These are phyloP conservation scores for Colletotrichum echinochloae DNA, from an alignment of 2,329 filamentous ascomycete genomes.

Conservation along the genomic window DNA sequence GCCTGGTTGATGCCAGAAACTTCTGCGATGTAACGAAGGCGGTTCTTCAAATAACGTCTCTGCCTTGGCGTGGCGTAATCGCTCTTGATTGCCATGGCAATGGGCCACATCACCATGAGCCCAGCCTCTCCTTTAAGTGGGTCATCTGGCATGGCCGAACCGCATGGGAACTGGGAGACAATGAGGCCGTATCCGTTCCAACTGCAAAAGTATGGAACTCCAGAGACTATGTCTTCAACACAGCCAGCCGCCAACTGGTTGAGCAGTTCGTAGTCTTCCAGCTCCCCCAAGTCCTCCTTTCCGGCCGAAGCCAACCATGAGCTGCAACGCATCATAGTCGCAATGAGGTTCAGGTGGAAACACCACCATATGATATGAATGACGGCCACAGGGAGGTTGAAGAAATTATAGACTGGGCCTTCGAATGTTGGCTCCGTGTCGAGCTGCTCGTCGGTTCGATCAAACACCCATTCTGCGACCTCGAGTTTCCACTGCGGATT, in stretches of 20 bases:
- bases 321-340: slow-evolving; percentile 38
- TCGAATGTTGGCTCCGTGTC: slow-evolving; percentile 34
- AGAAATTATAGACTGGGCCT: slow-evolving; percentile 42
- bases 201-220: slow-evolving; percentile 42
- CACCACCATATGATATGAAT: slow-evolving; percentile 40
- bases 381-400: slow-evolving; percentile 40
- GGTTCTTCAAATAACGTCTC: slow-evolving; percentile 38
- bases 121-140: slow-evolving; percentile 42
- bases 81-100: slow-evolving; percentile 41
- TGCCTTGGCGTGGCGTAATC: slow-evolving; percentile 42
- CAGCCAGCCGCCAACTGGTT: slow-evolving; percentile 23
- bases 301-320: slow-evolving; percentile 41
- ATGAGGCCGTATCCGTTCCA: slow-evolving; percentile 42
- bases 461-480: slow-evolving; percentile 32
- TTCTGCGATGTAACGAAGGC: slow-evolving; percentile 43
- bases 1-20: slow-evolving; percentile 43
- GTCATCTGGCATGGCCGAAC: slow-evolving; percentile 30
- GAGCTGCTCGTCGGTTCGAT: slow-evolving; percentile 39
- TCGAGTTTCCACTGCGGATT: slow-evolving; percentile 33
- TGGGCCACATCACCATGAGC: slow-evolving; percentile 42
- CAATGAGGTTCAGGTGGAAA: slow-evolving; percentile 41
- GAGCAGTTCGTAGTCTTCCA: slow-evolving; percentile 39
- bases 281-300: neutral
- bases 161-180: slow-evolving; percentile 40
- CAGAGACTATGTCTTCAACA: slow-evolving; percentile 39